Evolutionary conservation across 2,329 filamentous ascomycete genomes (phyloP).

Genomic region (Microsporum audouinii): DNA sequence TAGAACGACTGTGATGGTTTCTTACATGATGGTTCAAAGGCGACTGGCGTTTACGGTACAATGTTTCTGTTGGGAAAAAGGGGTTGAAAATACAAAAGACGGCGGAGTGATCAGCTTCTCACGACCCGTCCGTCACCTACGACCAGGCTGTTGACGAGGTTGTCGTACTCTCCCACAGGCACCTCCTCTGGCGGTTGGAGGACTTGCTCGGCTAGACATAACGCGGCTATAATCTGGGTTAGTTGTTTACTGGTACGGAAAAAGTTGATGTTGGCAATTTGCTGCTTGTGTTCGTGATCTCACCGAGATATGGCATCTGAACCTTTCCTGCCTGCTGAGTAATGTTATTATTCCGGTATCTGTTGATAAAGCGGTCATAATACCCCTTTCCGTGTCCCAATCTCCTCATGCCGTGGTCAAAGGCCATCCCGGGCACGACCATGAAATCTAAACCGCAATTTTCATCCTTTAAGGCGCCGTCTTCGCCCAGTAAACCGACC

Average conservation of each 20-base stretch:
- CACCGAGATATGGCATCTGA: slow-evolving; percentile 50
- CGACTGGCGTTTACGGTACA: slow-evolving; percentile 9
- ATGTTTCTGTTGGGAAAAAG: background rate
- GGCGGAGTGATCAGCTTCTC: slow-evolving; percentile 3
- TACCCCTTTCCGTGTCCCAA: slow-evolving; percentile 93
- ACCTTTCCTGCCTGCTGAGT: slow-evolving; percentile 19
- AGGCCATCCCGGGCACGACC: slow-evolving; percentile 84
- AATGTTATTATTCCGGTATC: slow-evolving; percentile 47
- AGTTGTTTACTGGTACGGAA: slow-evolving; percentile 16
- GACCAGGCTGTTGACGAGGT: slow-evolving; percentile 65
- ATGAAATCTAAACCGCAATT: slow-evolving; percentile 62
- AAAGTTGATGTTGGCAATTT: background rate
- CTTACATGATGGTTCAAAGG: slow-evolving; percentile 3
- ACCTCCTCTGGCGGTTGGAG: slow-evolving; percentile 54
- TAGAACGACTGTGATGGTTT: slow-evolving; percentile 5
- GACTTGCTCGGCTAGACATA: slow-evolving; percentile 79
- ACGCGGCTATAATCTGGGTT: slow-evolving; percentile 47
- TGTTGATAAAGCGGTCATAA: slow-evolving; percentile 84
- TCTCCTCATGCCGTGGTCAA: slow-evolving; percentile 62
- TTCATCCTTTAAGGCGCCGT: slow-evolving; percentile 14
- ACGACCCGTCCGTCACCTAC: slow-evolving; percentile 56
- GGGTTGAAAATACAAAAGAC: background rate
- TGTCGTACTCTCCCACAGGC: slow-evolving; percentile 66
- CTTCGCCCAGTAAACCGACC: slow-evolving; percentile 31
- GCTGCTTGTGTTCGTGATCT: slow-evolving; percentile 18